Evolutionary conservation across 768 basidiomycete genomes (phyloP), one percentile per base, ranked within the genome.

Genomic region (Auricularia heimuer): DNA sequence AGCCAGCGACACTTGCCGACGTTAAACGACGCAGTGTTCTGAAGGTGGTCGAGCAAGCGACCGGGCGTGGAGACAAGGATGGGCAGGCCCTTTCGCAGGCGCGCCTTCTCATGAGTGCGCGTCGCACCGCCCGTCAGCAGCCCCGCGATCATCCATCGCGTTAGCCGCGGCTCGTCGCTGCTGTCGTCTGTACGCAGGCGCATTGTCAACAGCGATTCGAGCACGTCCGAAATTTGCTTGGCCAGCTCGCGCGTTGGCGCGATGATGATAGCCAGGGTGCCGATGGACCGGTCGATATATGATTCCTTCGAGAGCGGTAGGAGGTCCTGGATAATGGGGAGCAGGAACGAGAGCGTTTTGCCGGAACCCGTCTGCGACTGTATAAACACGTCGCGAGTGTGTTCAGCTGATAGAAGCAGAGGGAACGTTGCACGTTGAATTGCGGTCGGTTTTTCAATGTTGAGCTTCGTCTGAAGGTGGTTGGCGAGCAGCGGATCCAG

Each of bases 291-390:
- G 75, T 96, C 94, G 69, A 98, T 96, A 71, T 91, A 96, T 3
- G 93, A 94, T n/a, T 87, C 81, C 12, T 87, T 85, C 64, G 92
- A 90, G 62, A 98, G 81, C 1, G 94, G 92, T 42, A 98, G 83
- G 63, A 98, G 88, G 74, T 96, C 94, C 67, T 98, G 92, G 54
- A 98, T 83, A 74, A 98, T 93, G 34, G 96, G 96, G 11, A 98
- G 84, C 29, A 98, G 83, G 78, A 91, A 98, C 3, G 94, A 84
- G 29, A 98, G 78, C 0, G 95, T 98, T 77, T 98, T 98, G 72
- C 96, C 96, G 0, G 95, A 98, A 64, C 96, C 96, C 8, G 96
- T 98, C 73, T 98, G 94, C 12, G 94, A 92, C 75, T 97, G 95
- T 64, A 98, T 91, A 75, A 97, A 95, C 14, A 90, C 84, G 75